Percentiles rank a stretch among this genome's conserved stretches.
These are phyloP conservation scores for Neofusicoccum sp. DNA, from an alignment of 2,329 filamentous ascomycete species.

Conservation along the genomic window DNA sequence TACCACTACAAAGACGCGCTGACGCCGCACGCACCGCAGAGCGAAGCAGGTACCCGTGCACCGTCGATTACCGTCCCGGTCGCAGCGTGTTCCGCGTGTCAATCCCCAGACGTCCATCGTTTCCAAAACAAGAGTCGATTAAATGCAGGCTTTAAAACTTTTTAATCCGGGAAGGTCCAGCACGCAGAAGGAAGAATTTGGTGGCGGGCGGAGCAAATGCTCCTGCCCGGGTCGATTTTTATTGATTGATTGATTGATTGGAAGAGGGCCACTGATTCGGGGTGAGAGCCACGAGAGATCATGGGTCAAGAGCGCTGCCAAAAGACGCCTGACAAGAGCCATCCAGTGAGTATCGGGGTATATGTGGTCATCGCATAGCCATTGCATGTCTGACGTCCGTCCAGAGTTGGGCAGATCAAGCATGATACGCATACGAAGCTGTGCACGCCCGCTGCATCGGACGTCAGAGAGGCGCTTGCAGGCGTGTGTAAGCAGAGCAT, in stretches of 20 bases:
- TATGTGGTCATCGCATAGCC: constrained; percentile 19
- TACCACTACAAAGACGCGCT: constrained; percentile 2
- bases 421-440: constrained; percentile 14
- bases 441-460: constrained; percentile 1
- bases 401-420: constrained; percentile 17
- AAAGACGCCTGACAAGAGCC: constrained; percentile 9
- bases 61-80: background rate
- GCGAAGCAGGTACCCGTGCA: constrained; percentile 2
- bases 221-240: background rate
- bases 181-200: background rate
- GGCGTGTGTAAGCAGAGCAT: constrained; percentile 13
- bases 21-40: background rate
- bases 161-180: constrained; percentile 6
- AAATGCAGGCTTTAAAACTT: constrained; percentile 9
- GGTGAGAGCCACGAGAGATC: constrained; percentile 5
- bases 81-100: background rate
- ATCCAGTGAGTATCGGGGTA: constrained; percentile 17
- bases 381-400: constrained; percentile 15
- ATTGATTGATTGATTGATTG: background rate
- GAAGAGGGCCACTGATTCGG: background rate
- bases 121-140: constrained; percentile 9
- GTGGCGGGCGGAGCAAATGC: background rate
- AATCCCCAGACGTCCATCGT: constrained; percentile 1
- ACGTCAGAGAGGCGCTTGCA: background rate
- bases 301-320: constrained; percentile 12